A percentile compares a stretch with the other conserved stretches of the same genome.
These are phyloP conservation scores for Panellus pusillus DNA, from an alignment of 768 basidiomycete genomes.

Conservation along the genomic window DNA sequence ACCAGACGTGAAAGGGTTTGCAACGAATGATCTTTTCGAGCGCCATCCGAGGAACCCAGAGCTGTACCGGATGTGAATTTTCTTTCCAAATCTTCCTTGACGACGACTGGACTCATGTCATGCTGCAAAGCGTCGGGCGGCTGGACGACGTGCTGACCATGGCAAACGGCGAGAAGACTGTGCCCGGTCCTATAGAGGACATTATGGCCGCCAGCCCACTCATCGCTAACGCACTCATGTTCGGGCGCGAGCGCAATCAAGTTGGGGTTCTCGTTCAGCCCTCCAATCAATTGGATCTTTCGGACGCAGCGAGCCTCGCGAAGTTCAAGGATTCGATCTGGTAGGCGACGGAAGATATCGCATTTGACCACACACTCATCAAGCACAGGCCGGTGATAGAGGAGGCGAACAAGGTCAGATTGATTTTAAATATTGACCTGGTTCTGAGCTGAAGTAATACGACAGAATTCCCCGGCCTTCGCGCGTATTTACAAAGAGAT, in stretches of 20 bases:
- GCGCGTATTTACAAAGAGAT: too few species aligned
- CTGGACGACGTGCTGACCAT: conserved; percentile 30
- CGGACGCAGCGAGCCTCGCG: too few species aligned
- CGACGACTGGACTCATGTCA: too few species aligned
- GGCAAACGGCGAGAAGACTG: conserved; percentile 32
- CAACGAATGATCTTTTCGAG: conserved; percentile 30
- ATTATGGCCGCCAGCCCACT: conserved; percentile 11
- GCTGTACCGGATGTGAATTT: conserved; percentile 26
- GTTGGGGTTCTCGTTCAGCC: conserved; percentile 24
- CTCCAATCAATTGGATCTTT: conserved; percentile 11
- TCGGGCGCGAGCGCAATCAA: too few species aligned
- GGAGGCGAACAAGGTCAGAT: conserved; percentile 44
- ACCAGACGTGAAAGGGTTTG: conserved; percentile 27
- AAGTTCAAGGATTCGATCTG: conserved; percentile 40
- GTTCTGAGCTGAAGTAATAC: too few species aligned
- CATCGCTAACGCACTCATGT: conserved; percentile 14
- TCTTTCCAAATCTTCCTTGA: too few species aligned
- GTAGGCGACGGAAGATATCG: too few species aligned
- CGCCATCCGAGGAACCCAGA: conserved; percentile 33
- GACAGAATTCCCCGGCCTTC: too few species aligned
- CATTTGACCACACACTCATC: not conserved
- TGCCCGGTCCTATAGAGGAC: too few species aligned
- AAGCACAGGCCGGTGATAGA: conserved; percentile 37
- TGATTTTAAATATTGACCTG: conserved; percentile 42
- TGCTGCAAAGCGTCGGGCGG: conserved; percentile 28